phyloP scores from a whole-genome alignment of 2,329 filamentous ascomycete species.

The Venturiaceae sp. region DNA sequence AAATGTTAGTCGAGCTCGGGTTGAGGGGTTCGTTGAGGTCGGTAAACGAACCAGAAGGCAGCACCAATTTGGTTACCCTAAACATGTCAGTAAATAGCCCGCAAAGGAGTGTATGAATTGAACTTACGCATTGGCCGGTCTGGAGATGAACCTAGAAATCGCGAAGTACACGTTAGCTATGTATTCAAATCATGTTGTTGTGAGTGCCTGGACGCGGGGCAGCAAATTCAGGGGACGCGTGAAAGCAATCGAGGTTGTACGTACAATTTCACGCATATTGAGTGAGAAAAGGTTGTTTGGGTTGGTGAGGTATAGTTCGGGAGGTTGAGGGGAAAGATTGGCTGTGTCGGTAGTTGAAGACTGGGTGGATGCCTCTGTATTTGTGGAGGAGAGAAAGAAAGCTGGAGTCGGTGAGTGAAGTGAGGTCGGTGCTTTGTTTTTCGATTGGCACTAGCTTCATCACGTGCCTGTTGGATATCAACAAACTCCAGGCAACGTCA shows the following conservation, averaged over 20 bases:
- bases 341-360: not conserved
- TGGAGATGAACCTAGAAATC: conserved; percentile 89
- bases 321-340: not conserved
- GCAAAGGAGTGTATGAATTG: conserved; percentile 9
- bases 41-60: conserved; percentile 77
- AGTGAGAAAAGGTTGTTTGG: not conserved
- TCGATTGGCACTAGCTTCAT: too few species aligned
- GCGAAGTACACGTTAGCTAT: conserved; percentile 7
- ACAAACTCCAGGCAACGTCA: not conserved
- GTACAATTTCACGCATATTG: conserved; percentile 12
- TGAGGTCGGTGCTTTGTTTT: too few species aligned
- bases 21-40: not conserved
- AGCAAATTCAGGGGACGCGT: conserved; percentile 8
- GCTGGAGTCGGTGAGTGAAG: too few species aligned
- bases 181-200: conserved; percentile 1
- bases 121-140: conserved; percentile 96
- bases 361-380: not conserved
- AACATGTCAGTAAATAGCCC: conserved; percentile 19
- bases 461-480: too few species aligned
- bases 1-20: not conserved
- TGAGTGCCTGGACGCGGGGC: conserved; percentile 8
- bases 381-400: not conserved
- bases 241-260: conserved; percentile 1
- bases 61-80: conserved; percentile 99
- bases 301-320: not conserved